phyloP scores from a whole-genome alignment of 345 rosid genomes.

The Ceriops tagal region DNA sequence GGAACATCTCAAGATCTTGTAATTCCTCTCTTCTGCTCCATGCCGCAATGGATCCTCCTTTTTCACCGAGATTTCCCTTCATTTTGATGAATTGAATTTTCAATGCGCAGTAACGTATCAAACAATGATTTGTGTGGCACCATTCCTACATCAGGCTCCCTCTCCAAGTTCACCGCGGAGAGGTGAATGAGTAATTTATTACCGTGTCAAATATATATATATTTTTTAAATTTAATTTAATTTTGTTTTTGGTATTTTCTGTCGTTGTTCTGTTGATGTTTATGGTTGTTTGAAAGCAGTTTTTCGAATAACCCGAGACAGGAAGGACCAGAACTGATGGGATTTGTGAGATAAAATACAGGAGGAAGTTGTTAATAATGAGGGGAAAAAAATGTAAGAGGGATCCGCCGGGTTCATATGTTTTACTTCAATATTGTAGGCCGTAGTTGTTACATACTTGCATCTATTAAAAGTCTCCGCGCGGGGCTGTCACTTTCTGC shows the following conservation, averaged over 20 bases:
- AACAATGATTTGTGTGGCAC: conserved; percentile 71
- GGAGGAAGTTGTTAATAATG: conserved; percentile 49
- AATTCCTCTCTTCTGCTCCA: conserved; percentile 9
- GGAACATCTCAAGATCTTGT: conserved; percentile 61
- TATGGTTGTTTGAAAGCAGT: conserved; percentile 29
- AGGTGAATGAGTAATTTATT: conserved; percentile 43
- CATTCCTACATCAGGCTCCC: conserved; percentile 57
- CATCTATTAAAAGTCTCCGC: not conserved
- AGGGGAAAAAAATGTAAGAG: not conserved
- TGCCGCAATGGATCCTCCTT: not conserved
- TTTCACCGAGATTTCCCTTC: not conserved
- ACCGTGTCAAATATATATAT: not conserved
- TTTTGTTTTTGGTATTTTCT: not conserved
- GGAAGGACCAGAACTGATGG: conserved; percentile 77
- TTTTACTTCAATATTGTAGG: no score
- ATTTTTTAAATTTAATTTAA: not conserved
- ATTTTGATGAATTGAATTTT: not conserved
- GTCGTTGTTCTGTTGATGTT: not conserved
- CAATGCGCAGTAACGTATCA: conserved; percentile 51
- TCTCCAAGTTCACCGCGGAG: conserved; percentile 59
- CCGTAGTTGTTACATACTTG: no score
- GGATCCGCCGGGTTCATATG: conserved; percentile 3
- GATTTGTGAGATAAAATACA: conserved; percentile 60
- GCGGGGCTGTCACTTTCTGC: conserved; percentile 1
- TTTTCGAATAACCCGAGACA: conserved; percentile 52